Evolutionary conservation across 306 rosid species (phyloP).

Genomic region (Styphnolobium japonicum): DNA sequence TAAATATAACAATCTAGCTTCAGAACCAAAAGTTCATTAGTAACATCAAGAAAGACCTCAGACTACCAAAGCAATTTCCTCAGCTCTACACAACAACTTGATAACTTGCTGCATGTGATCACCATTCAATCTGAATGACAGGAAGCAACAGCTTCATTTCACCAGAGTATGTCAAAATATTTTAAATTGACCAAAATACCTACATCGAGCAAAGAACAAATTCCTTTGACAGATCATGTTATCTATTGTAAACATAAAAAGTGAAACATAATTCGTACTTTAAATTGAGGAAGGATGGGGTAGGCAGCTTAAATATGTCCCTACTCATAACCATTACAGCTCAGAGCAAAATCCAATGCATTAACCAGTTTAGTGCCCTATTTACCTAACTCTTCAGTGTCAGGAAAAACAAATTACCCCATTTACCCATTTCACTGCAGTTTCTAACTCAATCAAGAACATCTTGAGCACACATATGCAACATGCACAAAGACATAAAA

Average conservation of each 20-base stretch:
- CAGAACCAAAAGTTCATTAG: background rate
- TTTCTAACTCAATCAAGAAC: background rate
- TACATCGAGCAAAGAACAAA: background rate
- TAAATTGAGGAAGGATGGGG: background rate
- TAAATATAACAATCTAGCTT: background rate
- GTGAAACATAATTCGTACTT: background rate
- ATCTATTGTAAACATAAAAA: background rate
- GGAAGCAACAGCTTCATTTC: too few species aligned
- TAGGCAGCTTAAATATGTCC: background rate
- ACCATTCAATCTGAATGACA: too few species aligned
- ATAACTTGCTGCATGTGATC: background rate
- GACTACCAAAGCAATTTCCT: background rate
- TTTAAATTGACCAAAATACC: background rate
- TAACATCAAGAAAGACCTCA: background rate
- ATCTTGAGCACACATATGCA: background rate
- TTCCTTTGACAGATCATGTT: background rate
- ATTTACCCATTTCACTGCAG: background rate
- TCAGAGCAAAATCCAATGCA: background rate
- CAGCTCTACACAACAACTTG: background rate
- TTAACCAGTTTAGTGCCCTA: background rate
- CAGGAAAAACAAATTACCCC: background rate
- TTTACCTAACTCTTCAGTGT: background rate
- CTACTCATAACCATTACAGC: background rate
- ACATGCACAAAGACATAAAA: background rate
- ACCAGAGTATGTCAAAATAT: too few species aligned